phyloP scores from a whole-genome alignment of 441 rosid species.

The Arabidopsis hybrid region DNA sequence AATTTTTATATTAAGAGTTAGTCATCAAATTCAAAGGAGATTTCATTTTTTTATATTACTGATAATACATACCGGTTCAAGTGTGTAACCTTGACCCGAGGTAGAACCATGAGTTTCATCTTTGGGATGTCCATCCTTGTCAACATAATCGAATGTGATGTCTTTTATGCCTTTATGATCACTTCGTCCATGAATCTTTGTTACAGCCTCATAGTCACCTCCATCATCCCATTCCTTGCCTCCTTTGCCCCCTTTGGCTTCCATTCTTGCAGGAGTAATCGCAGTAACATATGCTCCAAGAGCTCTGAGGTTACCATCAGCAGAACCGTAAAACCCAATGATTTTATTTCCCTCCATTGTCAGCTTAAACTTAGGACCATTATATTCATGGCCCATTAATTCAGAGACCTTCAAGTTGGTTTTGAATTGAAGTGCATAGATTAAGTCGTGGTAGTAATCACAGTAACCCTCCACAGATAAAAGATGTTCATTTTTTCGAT shows the following conservation, averaged over 20 bases:
- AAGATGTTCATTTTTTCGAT: neutral
- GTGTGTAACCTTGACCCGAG: neutral
- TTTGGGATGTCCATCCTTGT: neutral
- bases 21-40: neutral
- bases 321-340: neutral
- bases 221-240: neutral
- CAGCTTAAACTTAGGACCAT: neutral
- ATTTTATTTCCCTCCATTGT: neutral
- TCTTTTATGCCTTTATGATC: neutral
- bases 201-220: neutral
- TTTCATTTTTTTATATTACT: neutral
- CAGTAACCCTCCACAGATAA: neutral
- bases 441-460: neutral
- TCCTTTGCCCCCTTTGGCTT: neutral
- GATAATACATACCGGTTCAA: neutral
- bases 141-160: neutral
- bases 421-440: neutral
- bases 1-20: too few relatives aligned
- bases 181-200: neutral
- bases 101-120: neutral
- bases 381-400: neutral
- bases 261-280: conserved; percentile 1
- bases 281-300: neutral
- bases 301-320: neutral
- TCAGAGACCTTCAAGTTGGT: neutral